phyloP scores from a whole-genome alignment of 305 asterid species.

The Salvia sclarea region DNA sequence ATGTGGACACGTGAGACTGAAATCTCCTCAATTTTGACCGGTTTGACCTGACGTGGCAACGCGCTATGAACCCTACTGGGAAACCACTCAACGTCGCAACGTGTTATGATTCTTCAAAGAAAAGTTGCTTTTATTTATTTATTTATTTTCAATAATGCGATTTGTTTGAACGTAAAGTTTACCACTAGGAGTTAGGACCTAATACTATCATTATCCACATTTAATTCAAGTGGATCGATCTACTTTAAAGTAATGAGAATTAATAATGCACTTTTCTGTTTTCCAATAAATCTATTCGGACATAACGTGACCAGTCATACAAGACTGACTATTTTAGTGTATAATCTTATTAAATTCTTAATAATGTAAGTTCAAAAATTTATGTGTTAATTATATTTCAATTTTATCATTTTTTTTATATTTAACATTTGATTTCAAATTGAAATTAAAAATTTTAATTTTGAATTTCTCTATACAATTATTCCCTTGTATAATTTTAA shows the following conservation, averaged over 20 bases:
- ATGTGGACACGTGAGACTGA: constrained; percentile 27
- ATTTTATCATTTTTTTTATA: too few species aligned
- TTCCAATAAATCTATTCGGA: too few species aligned
- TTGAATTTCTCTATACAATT: too few species aligned
- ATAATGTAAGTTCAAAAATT: too few species aligned
- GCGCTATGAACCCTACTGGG: constrained; percentile 30
- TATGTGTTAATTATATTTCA: too few species aligned
- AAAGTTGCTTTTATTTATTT: background rate
- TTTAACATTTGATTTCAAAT: too few species aligned
- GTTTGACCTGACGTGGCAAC: constrained; percentile 52
- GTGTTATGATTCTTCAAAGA: background rate
- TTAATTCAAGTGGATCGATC: background rate
- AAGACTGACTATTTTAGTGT: too few species aligned
- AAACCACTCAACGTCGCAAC: background rate
- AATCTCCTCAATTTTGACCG: constrained; percentile 24
- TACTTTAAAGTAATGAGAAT: background rate
- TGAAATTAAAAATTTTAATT: too few species aligned
- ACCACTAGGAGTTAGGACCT: background rate
- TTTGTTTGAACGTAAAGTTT: background rate
- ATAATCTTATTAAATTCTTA: too few species aligned
- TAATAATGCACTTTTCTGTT: background rate
- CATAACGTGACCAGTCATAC: too few species aligned
- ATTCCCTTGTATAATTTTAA: too few species aligned
- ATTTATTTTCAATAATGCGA: background rate
- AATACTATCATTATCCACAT: background rate